phyloP scores from a whole-genome alignment of 2,329 filamentous ascomycete genomes.

The Endoconidiophora laricicola region DNA sequence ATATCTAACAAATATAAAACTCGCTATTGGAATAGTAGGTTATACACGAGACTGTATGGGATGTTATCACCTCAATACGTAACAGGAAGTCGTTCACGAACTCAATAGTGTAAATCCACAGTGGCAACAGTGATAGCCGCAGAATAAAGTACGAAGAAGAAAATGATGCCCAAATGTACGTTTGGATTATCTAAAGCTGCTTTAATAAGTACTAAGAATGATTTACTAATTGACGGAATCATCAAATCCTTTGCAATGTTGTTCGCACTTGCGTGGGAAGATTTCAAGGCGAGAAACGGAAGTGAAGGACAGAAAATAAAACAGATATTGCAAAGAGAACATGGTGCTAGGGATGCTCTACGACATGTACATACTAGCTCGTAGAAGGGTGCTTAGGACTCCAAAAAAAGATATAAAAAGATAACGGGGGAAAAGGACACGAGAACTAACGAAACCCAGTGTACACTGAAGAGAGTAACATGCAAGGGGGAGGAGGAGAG shows the following conservation, averaged over 20 bases:
- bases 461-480: neutral
- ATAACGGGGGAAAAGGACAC: too few species aligned
- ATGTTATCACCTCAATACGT: too few species aligned
- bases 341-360: too few species aligned
- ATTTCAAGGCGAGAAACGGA: neutral
- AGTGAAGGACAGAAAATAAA: neutral
- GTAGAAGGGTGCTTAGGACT: slow-evolving; percentile 5
- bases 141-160: too few species aligned
- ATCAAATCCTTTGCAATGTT: neutral
- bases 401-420: slow-evolving; percentile 3
- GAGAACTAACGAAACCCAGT: neutral
- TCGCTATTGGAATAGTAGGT: too few species aligned
- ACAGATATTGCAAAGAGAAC: neutral
- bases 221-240: neutral
- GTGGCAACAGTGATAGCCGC: too few species aligned
- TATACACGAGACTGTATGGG: too few species aligned
- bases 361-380: neutral
- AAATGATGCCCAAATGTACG: neutral
- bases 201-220: neutral
- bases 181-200: neutral
- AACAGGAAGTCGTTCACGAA: too few species aligned
- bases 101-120: too few species aligned
- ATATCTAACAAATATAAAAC: too few species aligned
- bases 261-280: neutral
- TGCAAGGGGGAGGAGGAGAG: neutral